Conservation (phyloP, 495 filamentous ascomycete species). For the Neurospora sp. region DNA sequence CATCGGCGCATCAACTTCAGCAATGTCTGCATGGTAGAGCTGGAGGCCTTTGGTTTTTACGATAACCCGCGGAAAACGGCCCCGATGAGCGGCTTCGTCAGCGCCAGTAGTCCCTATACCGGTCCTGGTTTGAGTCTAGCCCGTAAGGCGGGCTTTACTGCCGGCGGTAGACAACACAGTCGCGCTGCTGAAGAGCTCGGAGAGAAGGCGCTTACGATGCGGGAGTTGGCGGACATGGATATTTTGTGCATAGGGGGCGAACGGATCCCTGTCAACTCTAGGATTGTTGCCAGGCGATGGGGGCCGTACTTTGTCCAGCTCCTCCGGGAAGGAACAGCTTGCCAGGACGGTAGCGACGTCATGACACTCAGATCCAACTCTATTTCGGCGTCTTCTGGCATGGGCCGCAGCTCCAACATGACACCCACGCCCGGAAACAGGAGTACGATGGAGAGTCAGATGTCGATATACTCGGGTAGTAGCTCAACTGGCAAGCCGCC, state of each 20-base stretch:
- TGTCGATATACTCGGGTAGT: constrained; percentile 44
- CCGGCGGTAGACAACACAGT: constrained; percentile 56
- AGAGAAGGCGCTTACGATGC: constrained; percentile 61
- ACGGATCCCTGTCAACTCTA: constrained; percentile 85
- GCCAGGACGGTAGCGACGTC: constrained; percentile 43
- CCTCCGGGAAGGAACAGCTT: constrained; percentile 60
- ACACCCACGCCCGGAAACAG: constrained; percentile 72
- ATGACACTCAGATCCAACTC: constrained; percentile 32
- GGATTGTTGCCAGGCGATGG: constrained; percentile 79
- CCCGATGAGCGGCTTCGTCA: constrained; percentile 70
- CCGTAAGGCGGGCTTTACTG: constrained; percentile 51
- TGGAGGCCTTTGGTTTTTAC: constrained; percentile 94
- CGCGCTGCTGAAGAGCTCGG: constrained; percentile 74
- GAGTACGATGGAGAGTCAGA: constrained; percentile 38
- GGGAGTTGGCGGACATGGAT: constrained; percentile 95
- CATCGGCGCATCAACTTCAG: constrained; percentile 96
- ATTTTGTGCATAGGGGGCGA: constrained; percentile 83
- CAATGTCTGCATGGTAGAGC: constrained; percentile 88
- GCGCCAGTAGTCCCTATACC: constrained; percentile 60
- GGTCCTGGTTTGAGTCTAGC: constrained; percentile 43
- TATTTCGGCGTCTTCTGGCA: constrained; percentile 28
- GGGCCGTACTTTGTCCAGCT: constrained; percentile 91
- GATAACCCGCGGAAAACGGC: constrained; percentile 77
- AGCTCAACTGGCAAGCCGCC: constrained; percentile 31
- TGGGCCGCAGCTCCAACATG: constrained; percentile 65